Conservation (phyloP, 73 alveolate genomes). For the Stentor roeselii region DNA sequence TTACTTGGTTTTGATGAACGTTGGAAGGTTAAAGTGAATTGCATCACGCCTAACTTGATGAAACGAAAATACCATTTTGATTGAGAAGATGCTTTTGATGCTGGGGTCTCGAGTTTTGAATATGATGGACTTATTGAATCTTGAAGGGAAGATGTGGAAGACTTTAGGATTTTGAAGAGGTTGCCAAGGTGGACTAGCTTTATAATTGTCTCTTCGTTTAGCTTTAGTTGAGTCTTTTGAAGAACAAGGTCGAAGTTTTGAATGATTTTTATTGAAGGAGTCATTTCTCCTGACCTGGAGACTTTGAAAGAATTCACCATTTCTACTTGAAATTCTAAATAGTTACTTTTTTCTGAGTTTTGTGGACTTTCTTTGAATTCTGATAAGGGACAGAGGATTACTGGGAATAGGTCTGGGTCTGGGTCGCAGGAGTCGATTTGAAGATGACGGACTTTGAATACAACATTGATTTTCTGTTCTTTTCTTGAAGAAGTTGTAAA, state of each 20-base stretch:
- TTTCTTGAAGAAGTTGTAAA: neutral
- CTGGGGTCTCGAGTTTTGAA: neutral
- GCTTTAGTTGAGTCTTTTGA: constrained; percentile 2
- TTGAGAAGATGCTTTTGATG: neutral
- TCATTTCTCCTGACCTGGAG: neutral
- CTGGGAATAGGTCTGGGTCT: constrained; percentile 28
- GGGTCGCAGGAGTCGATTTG: constrained; percentile 44
- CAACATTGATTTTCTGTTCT: constrained; percentile 33
- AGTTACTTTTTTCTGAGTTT: neutral
- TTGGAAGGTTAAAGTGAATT: constrained; percentile 33
- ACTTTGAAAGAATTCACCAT: neutral
- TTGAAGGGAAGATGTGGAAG: too few relatives aligned
- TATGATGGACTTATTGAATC: neutral
- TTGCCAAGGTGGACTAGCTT: neutral
- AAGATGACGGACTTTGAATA: constrained; percentile 44
- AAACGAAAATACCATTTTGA: constrained; percentile 49
- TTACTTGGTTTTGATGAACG: constrained; percentile 10
- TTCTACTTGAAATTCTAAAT: constrained; percentile 43
- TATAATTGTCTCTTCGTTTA: neutral
- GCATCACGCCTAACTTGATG: constrained; percentile 50
- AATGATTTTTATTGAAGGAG: constrained; percentile 19
- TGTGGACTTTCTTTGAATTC: constrained; percentile 4
- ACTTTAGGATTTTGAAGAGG: neutral
- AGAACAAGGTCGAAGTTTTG: constrained; percentile 29
- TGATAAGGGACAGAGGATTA: constrained; percentile 47